phyloP scores from a whole-genome alignment of 148 eudicot genomes.

The Rhododendron griersonianum region DNA sequence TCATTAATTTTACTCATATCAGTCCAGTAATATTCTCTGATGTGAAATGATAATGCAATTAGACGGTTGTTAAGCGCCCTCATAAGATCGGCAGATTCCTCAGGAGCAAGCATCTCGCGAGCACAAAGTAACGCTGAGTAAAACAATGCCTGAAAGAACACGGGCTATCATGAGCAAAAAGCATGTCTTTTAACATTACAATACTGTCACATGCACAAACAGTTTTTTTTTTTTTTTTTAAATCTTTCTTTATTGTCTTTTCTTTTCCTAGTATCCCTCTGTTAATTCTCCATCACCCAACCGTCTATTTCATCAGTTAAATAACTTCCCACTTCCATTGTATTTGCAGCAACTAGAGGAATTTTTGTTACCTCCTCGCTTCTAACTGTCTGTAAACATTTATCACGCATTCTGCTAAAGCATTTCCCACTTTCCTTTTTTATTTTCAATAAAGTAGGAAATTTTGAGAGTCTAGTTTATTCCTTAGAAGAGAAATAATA shows the following conservation, averaged over 20 bases:
- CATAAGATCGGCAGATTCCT: constrained; percentile 47
- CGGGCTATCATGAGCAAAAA: background rate
- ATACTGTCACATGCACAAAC: background rate
- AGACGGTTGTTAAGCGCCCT: constrained; percentile 55
- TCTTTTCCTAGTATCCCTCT: background rate
- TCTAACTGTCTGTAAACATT: background rate
- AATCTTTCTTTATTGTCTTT: background rate
- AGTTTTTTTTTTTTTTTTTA: too few species aligned
- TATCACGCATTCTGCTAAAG: background rate
- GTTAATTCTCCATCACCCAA: background rate
- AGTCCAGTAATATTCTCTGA: constrained; percentile 57
- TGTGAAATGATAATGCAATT: constrained; percentile 57
- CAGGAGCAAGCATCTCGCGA: constrained; percentile 55
- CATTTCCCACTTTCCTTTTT: background rate
- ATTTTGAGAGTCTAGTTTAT: background rate
- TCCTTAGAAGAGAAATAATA: background rate
- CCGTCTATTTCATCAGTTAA: background rate
- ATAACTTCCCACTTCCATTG: background rate
- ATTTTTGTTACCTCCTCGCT: background rate
- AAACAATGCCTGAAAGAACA: constrained; percentile 43
- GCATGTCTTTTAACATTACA: background rate
- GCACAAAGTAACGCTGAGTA: constrained; percentile 56
- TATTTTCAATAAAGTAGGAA: background rate
- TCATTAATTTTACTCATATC: constrained; percentile 54
- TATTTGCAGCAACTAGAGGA: background rate